Evolutionary conservation across 371 early-diverging fungal genomes (phyloP).

Genomic region (Amoeboaphelidium protococcarum): DNA sequence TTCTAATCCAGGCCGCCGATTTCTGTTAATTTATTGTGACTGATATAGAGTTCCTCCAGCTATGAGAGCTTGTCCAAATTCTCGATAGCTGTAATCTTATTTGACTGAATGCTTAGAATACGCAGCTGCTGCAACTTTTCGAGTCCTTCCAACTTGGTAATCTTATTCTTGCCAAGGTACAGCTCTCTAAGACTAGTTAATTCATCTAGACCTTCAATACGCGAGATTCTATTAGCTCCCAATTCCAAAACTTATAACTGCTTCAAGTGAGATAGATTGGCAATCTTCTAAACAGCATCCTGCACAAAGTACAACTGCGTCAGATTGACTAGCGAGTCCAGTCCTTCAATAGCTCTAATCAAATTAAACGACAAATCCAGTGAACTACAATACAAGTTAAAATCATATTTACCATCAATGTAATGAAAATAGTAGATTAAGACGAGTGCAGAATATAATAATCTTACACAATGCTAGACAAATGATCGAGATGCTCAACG

Average conservation of each 20-base stretch:
- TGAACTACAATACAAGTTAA: background rate
- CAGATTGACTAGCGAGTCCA: background rate
- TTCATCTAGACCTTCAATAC: background rate
- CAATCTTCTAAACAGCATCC: background rate
- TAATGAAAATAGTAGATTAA: background rate
- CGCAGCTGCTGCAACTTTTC: background rate
- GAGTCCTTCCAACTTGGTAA: background rate
- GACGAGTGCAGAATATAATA: background rate
- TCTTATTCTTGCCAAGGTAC: background rate
- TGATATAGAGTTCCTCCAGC: background rate
- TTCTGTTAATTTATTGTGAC: background rate
- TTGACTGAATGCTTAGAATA: background rate
- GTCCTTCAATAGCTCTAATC: background rate
- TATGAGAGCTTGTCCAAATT: background rate
- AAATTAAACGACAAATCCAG: background rate
- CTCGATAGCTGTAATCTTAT: background rate
- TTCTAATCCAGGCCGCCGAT: background rate
- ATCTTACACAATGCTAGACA: too few relatives aligned
- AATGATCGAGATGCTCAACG: too few relatives aligned
- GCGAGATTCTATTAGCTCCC: background rate
- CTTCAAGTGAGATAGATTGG: background rate
- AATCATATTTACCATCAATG: background rate
- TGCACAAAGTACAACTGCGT: background rate
- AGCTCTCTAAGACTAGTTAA: background rate
- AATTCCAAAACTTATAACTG: background rate